Conservation (phyloP, 257 asterid genomes). For the Coffea eugenioides region DNA sequence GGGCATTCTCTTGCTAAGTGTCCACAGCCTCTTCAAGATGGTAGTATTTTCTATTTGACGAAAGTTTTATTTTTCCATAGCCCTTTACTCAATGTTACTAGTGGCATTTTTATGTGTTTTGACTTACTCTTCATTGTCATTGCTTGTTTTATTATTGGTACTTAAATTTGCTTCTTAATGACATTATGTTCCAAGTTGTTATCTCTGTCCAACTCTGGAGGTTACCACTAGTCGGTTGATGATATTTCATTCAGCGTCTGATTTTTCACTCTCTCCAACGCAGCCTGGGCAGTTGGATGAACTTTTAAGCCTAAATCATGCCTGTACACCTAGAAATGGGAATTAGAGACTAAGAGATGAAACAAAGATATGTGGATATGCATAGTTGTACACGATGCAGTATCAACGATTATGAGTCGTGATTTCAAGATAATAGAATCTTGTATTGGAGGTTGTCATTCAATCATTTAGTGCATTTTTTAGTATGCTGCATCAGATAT, state of each 20-base stretch:
- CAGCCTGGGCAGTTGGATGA: too few species aligned
- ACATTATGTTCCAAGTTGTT: not conserved
- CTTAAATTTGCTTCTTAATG: not conserved
- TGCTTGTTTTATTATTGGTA: not conserved
- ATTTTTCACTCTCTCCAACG: too few species aligned
- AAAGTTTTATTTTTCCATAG: not conserved
- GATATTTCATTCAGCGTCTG: too few species aligned
- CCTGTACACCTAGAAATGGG: too few species aligned
- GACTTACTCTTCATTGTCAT: not conserved
- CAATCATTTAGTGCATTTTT: not conserved
- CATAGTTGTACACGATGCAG: too few species aligned
- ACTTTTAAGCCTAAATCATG: too few species aligned
- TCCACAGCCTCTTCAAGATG: slow-evolving; percentile 79
- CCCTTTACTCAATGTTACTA: not conserved
- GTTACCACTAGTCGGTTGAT: not conserved
- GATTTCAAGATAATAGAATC: too few species aligned
- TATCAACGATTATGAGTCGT: too few species aligned
- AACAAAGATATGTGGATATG: not conserved
- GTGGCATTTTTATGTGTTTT: not conserved
- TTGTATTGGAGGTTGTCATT: not conserved
- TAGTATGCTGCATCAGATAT: not conserved
- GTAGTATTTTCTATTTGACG: slow-evolving; percentile 27
- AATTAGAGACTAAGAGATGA: too few species aligned
- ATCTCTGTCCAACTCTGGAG: not conserved
- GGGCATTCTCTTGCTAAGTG: slow-evolving; percentile 80